A percentile compares a stretch with the other conserved stretches of the same genome.
These are phyloP conservation scores for Pseudogymnoascus sp. DNA, from an alignment of 2,329 filamentous ascomycete genomes.

Conservation along the genomic window DNA sequence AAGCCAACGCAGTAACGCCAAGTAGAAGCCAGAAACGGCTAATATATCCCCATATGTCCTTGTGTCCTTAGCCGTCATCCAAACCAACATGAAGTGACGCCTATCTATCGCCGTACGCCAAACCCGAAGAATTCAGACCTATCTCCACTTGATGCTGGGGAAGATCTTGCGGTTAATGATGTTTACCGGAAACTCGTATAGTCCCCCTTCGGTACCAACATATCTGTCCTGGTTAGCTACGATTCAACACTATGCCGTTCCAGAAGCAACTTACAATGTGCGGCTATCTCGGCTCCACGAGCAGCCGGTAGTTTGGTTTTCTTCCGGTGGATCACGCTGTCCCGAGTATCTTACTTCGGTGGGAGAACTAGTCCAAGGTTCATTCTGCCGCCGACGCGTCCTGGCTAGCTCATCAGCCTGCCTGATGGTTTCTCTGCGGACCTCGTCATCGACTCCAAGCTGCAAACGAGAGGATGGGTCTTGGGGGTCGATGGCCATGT, in stretches of 20 bases:
- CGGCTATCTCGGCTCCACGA: slow-evolving; percentile 55
- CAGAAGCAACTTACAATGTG: slow-evolving; percentile 41
- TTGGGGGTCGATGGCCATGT: slow-evolving; percentile 23
- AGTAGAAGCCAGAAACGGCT: not conserved
- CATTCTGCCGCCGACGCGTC: not conserved
- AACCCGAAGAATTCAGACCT: slow-evolving; percentile 17
- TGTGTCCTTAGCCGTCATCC: not conserved
- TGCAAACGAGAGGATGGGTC: slow-evolving; percentile 21
- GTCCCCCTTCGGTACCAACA: slow-evolving; percentile 60
- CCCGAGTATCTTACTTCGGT: slow-evolving; percentile 14
- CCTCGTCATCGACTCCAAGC: slow-evolving; percentile 23
- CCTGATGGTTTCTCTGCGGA: slow-evolving; percentile 22
- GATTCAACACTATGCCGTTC: not conserved
- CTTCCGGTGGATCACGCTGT: slow-evolving; percentile 22
- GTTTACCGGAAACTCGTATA: slow-evolving; percentile 67
- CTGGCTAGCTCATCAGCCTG: slow-evolving; percentile 8
- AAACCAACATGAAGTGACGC: not conserved
- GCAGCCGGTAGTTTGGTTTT: slow-evolving; percentile 46
- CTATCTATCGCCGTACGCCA: slow-evolving; percentile 1
- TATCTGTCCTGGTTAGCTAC: slow-evolving; percentile 36
- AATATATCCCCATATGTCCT: not conserved
- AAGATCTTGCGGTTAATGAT: slow-evolving; percentile 51
- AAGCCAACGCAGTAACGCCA: slow-evolving; percentile 3
- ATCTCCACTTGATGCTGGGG: slow-evolving; percentile 48
- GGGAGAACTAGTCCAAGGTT: slow-evolving; percentile 15